Evolutionary conservation across 768 basidiomycete genomes (phyloP), one percentile per base, ranked within the genome.

Genomic region (Phanerochaete carnosa): DNA sequence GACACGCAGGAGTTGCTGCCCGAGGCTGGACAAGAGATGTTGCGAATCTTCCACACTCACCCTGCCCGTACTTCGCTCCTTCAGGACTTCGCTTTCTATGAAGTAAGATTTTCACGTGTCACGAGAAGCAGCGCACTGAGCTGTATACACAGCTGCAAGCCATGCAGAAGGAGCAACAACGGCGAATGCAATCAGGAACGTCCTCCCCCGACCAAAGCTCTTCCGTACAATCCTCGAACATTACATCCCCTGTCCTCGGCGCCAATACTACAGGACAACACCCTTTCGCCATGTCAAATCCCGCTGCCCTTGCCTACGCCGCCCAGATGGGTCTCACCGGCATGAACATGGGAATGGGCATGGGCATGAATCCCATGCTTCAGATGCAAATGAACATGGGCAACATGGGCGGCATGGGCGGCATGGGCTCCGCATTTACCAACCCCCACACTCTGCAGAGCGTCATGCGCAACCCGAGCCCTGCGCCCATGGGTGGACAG

Each of bases 1-100:
- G 97, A 99, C 72, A 98, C 97, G 2, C 97, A 98, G 72, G 97
- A 98, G 70, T 80, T 98, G 15, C 84, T 95, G 47, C 93, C 94
- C 28, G 96, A 98, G 66, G 95, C 95, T 22, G 97, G 97, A 0
- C 89, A 92, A 72, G 96, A 98, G 73, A 96, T 98, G 87, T 81
- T 99, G 37, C 84, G 91, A 51, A 98, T 98, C 68, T 96, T 98
- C 81, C 85, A 93, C 64, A 89, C 89, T 1, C 95, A 97, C 70
- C 94, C 93, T 8, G 90, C 94, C 4, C 85, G 94, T 68, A 98
- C 97, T 1, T 95, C 94, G 8, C 79, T 98, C 35, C 77, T 98
- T 33, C 95, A 98, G 71, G 95, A 97, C 73, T 94, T 93, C 68
- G 92, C 90, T 15, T 94, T 90, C 73, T 94, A 94, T 66, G 92